Evolutionary conservation across 768 basidiomycete genomes (phyloP), one percentile per base, ranked within the genome.

Genomic region (Hebeloma cylindrosporum): DNA sequence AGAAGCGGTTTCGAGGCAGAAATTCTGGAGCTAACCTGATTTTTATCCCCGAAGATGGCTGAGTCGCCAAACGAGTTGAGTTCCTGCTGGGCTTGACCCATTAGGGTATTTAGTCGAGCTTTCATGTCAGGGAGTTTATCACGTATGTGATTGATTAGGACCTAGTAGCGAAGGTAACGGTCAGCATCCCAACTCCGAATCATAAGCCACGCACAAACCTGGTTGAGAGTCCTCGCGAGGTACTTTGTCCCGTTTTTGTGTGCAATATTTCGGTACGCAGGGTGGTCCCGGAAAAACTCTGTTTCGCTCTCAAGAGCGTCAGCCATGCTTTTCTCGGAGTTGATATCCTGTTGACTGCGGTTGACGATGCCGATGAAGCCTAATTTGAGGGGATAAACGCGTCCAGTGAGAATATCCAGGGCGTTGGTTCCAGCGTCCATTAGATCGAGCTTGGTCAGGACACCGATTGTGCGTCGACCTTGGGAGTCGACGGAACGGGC

Each of bases 91-190:
- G 96, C 93, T 69, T 99, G 96, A 11, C 95, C 94, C 91, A 98
- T 98, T 17, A 97, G 70, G 2, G 96, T 99, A 62, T 98, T 99
- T 48, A 99, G 70, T 14, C 93, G 79, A 11, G 96, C 96, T 65
- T 99, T 99, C 96, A 99, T 98, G 65, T 99, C 96, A 0, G 96
- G 96, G 27, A 99, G 77, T 67, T 98, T 99, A 60, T 99, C 96
- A 47, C 96, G 83, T 52, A 99, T 98, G 62, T 99, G 96, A 62
- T 90, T 91, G 79, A 99, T 84, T 49, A 99, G 69, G 23, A 97
- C 93, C 90, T 85, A 22, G 20, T n/a, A 27, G 4, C 9, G 28
- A 28, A 29, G 11, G 20, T 44, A 36, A 22, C 39, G 28, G 17
- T 39, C 22, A 5, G 9, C 8, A 22, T 25, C 7, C 9, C 9